Conservation (phyloP, 73 alveolate species). For the Uronychia binucleata region DNA sequence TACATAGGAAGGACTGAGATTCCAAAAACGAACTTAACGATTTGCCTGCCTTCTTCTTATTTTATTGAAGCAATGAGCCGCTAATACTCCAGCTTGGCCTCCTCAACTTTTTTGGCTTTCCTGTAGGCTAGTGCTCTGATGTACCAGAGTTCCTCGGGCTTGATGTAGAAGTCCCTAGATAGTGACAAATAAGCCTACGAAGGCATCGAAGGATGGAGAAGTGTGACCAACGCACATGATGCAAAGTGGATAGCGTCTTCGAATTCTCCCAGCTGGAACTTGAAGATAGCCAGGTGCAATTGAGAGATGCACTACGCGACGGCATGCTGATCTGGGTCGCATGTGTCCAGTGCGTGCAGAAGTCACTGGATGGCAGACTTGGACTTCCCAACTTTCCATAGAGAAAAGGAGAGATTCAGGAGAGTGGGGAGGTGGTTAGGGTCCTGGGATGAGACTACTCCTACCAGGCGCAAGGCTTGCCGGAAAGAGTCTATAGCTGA, state of each 20-base stretch:
- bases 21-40: background rate
- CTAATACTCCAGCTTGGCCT: background rate
- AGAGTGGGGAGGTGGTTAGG: background rate
- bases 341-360: background rate
- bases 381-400: background rate
- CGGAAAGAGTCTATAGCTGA: background rate
- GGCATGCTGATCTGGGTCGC: background rate
- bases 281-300: background rate
- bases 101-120: background rate
- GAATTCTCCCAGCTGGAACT: background rate
- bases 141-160: background rate
- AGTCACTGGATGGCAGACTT: background rate
- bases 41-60: background rate
- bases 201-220: background rate
- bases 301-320: background rate
- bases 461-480: background rate
- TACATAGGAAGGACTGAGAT: background rate
- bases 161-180: background rate
- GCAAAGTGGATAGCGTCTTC: background rate
- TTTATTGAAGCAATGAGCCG: background rate
- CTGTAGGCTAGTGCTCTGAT: background rate
- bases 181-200: background rate
- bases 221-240: background rate
- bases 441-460: background rate
- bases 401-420: background rate